Conservation (phyloP, 768 basidiomycete genomes). For the Suillus placidus region DNA sequence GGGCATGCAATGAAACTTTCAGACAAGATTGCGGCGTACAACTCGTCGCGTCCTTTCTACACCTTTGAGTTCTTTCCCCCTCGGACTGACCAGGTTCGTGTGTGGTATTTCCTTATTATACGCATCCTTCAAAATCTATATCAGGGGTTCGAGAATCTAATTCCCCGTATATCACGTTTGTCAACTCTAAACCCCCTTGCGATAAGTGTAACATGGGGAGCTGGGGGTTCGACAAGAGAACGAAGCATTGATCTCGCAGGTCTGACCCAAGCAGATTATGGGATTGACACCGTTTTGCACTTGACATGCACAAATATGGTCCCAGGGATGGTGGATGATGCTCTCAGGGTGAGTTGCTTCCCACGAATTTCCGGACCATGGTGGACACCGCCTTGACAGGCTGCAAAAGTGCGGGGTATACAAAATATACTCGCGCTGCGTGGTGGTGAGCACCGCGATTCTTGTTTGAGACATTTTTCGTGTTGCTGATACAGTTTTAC, state of each 20-base stretch:
- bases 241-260: slow-evolving; percentile 86
- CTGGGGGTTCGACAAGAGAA: slow-evolving; percentile 90
- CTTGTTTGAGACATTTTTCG: slow-evolving; percentile 1
- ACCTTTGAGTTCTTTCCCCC: slow-evolving; percentile 99
- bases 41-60: slow-evolving; percentile 67
- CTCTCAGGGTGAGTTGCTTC: slow-evolving; percentile 64
- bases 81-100: slow-evolving; percentile 78
- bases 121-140: slow-evolving; percentile 11
- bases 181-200: slow-evolving; percentile 78
- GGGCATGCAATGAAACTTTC: slow-evolving; percentile 63
- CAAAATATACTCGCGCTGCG: slow-evolving; percentile 90
- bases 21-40: slow-evolving; percentile 59
- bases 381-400: slow-evolving; percentile 42
- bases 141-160: slow-evolving; percentile 90
- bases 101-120: not conserved
- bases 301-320: slow-evolving; percentile 98
- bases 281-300: slow-evolving; percentile 88
- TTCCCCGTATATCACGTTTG: slow-evolving; percentile 84
- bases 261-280: slow-evolving; percentile 70
- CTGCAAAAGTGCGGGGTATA: slow-evolving; percentile 80
- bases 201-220: slow-evolving; percentile 96
- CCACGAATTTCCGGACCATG: slow-evolving; percentile 7
- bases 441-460: slow-evolving; percentile 60
- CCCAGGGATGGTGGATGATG: slow-evolving; percentile 81
- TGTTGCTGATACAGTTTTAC: not conserved